Evolutionary conservation across 176 grass and related monocot genomes (phyloP), one percentile per base, ranked within the genome.

Genomic region (Aegilops umbellulata): DNA sequence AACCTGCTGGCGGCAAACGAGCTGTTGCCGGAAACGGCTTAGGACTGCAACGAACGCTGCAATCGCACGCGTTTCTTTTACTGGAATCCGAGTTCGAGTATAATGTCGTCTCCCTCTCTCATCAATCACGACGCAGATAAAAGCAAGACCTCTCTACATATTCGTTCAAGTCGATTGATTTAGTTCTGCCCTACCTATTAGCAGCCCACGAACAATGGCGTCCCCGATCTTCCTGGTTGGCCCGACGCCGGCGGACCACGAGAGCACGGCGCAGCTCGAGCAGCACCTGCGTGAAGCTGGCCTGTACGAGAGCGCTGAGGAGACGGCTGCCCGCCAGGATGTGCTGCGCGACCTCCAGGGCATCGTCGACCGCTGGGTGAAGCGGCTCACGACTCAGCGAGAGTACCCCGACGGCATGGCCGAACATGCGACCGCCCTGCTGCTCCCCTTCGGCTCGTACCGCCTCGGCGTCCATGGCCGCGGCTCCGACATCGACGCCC

Each of bases 371-470:
- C 86, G 57, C 24, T 94, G 94, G 94, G 90, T 90, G 22, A 97
- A 92, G 53, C 82, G 86, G 26, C 87, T 97, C 75, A 87, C 92
- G 47, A 15, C 6, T 34, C 77, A 92, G 74, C 87, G 86, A 14
- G 94, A 92, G 13, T 92, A 87, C 77, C 83, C 90, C 30, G 86
- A 87, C 79, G 79, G 81, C 14, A 92, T 94, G 92, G 82, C 90
- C 25, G 92, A 90, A 35, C 82, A 82, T 30, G 92, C 94, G 46
- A 97, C 91, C 78, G 94, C 94, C 31, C 71, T 92, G 41, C 68
- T 97, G 42, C 86, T 94, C 76, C 93, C 90, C 4, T 97, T 97
- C 83, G 94, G 94, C 42, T 97, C 94, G 19, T 92, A 94, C 82
- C 71, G 92, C 74, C 76, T 97, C 49, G 94, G 94, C 80, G 94